Percentiles rank a stretch among this genome's conserved stretches.
phyloP scores from a whole-genome alignment of 2,329 filamentous ascomycete genomes.

The Monosporascus sp. region DNA sequence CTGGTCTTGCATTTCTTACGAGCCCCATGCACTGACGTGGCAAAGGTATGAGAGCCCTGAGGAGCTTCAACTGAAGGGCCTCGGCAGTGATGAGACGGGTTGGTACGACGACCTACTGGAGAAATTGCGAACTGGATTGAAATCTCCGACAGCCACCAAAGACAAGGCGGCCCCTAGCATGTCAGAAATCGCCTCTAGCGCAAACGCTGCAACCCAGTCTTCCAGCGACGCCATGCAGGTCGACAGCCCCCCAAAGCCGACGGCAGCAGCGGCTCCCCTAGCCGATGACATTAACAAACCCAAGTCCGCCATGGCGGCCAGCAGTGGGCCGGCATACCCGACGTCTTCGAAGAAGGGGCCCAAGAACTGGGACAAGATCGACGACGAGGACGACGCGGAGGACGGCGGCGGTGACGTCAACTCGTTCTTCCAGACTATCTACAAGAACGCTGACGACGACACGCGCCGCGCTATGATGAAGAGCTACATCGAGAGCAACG shows the following conservation, averaged over 20 bases:
- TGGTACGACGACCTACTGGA: conserved; percentile 21
- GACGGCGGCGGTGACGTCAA: conserved; percentile 63
- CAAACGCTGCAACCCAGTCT: too few relatives aligned
- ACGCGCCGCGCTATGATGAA: conserved; percentile 95
- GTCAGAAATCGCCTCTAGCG: too few relatives aligned
- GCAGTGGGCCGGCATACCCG: conserved; percentile 61
- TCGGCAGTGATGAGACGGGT: conserved; percentile 4
- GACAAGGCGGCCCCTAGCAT: background rate
- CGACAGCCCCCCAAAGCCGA: background rate
- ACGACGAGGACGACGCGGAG: conserved; percentile 41
- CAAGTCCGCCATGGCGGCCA: conserved; percentile 3
- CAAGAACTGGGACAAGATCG: conserved; percentile 89
- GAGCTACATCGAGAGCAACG: conserved; percentile 90
- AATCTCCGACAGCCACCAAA: conserved; percentile 4
- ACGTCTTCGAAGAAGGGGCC: conserved; percentile 78
- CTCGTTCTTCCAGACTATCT: conserved; percentile 86
- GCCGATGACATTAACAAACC: conserved; percentile 3
- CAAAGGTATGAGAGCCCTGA: conserved; percentile 15
- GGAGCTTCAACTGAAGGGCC: conserved; percentile 15
- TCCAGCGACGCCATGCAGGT: conserved; percentile 34
- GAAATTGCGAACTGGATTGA: conserved; percentile 19
- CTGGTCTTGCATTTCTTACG: background rate
- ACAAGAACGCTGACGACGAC: conserved; percentile 70
- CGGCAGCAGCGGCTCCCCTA: background rate
- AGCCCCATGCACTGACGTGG: conserved; percentile 5